Base-by-base conservation (phyloP, 2,329 filamentous ascomycete genomes). In the Calcarisporium arbuscula region DNA sequence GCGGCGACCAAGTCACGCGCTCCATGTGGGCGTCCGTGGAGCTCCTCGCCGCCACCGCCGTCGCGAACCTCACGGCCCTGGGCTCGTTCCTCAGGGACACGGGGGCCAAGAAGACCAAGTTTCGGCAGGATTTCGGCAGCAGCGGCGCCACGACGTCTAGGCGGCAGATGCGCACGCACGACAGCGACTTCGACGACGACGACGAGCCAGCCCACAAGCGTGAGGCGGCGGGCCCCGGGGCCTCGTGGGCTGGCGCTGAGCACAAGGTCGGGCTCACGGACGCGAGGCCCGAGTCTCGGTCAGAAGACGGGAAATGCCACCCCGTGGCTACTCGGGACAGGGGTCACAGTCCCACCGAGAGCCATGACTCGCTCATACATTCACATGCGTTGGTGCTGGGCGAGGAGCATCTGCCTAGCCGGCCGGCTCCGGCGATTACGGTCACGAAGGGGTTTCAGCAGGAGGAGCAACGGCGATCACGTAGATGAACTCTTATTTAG, bases 61-160 rank as follows among this genome's bases (percentile, higher is more conserved):
- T 92, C 2, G 85, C 88, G 10, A 95, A 95, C 55, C 79, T 82
- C 2, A 72, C 95, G 16, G 83, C 94, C 2, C 75, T 95, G 1
- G 89, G 89, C 5, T 92, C 87, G 0, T 95, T 95, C 53, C 77
- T 95, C 11, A 75, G 89, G 7, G 89, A 95, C 55, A 77, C 85
- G 36, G 89, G 89, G 19, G 69, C 85, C 28, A 95, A 95, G 67
- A 92, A 89, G 59, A 72, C 71, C 38, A 89, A 85, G 54, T 95
- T 83, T 62, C 80, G 81, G 39, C 69, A 74, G 40, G 70, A 71
- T 18, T 74, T 48, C 15, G 49, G 50, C 41, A 48, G 44, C 6
- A 50, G 49, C 39, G 39, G 39, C 6, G 47, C 45, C 28, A 52
- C 52, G 4, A 47, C 47, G 21, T 47, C 47, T 6, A 40, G 50